Evolutionary conservation across 441 rosid species (phyloP).

Genomic region (Pelargonium fulgidum): DNA sequence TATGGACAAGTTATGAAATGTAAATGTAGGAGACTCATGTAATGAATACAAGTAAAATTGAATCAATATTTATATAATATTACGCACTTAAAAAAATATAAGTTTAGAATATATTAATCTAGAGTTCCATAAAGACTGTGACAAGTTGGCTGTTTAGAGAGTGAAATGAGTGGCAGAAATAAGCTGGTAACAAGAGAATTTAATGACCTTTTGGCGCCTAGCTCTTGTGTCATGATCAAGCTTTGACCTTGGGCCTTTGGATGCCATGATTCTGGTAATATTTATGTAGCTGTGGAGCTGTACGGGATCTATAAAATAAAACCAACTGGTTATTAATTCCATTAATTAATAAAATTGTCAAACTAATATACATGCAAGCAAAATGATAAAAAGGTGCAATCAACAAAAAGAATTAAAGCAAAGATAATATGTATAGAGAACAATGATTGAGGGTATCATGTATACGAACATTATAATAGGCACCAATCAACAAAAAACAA

Average conservation of each 20-base stretch:
- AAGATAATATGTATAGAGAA: not conserved
- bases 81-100: not conserved
- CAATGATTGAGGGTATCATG: not conserved
- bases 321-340: constrained; percentile 1
- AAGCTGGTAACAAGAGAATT: not conserved
- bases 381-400: not conserved
- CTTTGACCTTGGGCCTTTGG: constrained; percentile 67
- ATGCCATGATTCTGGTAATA: constrained; percentile 38
- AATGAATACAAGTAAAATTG: not conserved
- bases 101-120: not conserved
- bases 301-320: constrained; percentile 18
- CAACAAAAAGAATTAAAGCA: not conserved
- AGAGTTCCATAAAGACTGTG: constrained; percentile 3
- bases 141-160: not conserved
- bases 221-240: constrained; percentile 72
- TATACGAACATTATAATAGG: not conserved
- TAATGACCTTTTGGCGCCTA: constrained; percentile 73
- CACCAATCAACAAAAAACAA: not conserved
- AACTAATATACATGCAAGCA: not conserved
- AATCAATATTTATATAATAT: not conserved
- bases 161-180: not conserved
- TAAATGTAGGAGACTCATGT: not conserved
- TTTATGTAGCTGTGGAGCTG: constrained; percentile 21
- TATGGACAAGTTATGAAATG: not conserved
- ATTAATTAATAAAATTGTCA: not conserved